A percentile compares a stretch with the other conserved stretches of the same genome.
Conservation (phyloP, 1,139 yeast species). For the Ashbya aceris region DNA sequence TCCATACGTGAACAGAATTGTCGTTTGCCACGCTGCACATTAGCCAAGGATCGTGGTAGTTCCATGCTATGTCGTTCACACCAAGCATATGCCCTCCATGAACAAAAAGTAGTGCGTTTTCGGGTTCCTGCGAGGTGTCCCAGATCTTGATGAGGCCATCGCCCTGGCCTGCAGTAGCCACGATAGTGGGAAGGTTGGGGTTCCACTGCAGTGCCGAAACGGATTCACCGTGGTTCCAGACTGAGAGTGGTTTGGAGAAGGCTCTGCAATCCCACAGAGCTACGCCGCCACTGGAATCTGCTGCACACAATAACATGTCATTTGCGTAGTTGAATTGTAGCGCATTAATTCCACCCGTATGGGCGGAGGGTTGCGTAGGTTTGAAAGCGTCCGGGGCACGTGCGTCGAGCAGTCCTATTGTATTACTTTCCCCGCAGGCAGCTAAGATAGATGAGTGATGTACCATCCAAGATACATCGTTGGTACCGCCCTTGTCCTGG, state of each 20-base stretch:
- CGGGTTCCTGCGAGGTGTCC: constrained; percentile 39
- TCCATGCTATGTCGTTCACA: constrained; percentile 84
- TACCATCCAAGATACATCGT: constrained; percentile 54
- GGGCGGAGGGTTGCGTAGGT: constrained; percentile 27
- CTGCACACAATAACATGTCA: constrained; percentile 54
- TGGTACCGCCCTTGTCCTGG: constrained; percentile 37
- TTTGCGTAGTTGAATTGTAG: constrained; percentile 54
- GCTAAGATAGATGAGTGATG: constrained; percentile 50
- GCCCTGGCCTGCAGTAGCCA: constrained; percentile 61
- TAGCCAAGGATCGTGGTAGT: constrained; percentile 67
- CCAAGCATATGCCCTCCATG: constrained; percentile 92
- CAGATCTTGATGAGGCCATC: constrained; percentile 67
- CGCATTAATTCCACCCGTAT: constrained; percentile 49
- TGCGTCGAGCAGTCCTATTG: constrained; percentile 42
- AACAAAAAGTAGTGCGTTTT: constrained; percentile 44
- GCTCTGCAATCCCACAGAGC: constrained; percentile 64
- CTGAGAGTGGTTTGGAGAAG: constrained; percentile 27
- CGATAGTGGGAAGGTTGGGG: constrained; percentile 46
- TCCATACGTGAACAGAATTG: constrained; percentile 83
- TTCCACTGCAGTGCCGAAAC: constrained; percentile 76
- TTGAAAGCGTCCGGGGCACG: constrained; percentile 26
- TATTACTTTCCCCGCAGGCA: constrained; percentile 49
- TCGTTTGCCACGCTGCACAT: constrained; percentile 81
- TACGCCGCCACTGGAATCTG: constrained; percentile 52
- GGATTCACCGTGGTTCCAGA: constrained; percentile 43